Evolutionary conservation across 768 basidiomycete species (phyloP), one percentile per base, ranked within the genome.

Genomic region (Crepidotus variabilis): DNA sequence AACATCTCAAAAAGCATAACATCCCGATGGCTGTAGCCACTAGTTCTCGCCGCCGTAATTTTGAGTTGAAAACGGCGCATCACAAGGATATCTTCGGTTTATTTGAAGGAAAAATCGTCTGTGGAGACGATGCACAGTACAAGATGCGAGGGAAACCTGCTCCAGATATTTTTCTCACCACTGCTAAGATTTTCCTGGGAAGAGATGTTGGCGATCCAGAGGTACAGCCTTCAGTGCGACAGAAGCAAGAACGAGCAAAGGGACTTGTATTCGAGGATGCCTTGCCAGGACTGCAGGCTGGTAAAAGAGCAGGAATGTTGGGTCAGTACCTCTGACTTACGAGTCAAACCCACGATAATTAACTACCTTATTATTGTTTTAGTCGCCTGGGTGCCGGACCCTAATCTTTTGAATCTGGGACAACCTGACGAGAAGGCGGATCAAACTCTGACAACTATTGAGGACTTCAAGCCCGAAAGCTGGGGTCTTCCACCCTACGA

Each of bases 371-470:
- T 34, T 46, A 34, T 34, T 48, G 21, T 43, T 46, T 57, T 61
- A 92, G 92, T 92, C 32, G 76, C 92, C 2, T 95, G 92, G 92
- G 82, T 94, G 14, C 92, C 93, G 1, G 92, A 94, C 63, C 63
- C 78, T 6, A 84, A 87, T 55, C 73, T 94, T 6, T 68, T 87
- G 34, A 70, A 75, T 2, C 68, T 85, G 3, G 76, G 73, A n/a
- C 71, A 80, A 62, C 56, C 72, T 45, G 63, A 71, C n/a, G 79
- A 85, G 67, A 69, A 63, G 61, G 78, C 88, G 10, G 85, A 92
- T 62, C 77, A 82, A 62, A 78, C 77, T 1, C 66, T 93, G 6
- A 65, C 63, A 45, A 85, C 88, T 4, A 65, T 94, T 13, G 84
- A 86, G 59, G 79, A 86, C 5, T 94, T 95, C 61, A 73, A 75